Evolutionary conservation across 257 asterid species (phyloP), one percentile per base, ranked within the genome.

Genomic region (Fraxinus anomala): DNA sequence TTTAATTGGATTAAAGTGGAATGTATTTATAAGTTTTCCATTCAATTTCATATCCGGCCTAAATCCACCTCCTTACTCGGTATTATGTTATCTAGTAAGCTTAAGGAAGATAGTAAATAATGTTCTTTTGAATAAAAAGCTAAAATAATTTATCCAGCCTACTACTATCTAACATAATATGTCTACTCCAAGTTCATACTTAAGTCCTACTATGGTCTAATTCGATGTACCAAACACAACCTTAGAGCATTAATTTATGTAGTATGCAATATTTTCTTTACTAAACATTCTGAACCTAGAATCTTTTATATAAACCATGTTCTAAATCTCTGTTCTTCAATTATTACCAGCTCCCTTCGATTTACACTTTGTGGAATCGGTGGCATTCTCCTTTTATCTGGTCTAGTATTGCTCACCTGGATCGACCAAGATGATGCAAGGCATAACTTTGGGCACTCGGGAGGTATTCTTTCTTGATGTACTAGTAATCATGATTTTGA

Each of bases 371-470:
- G 94, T 74, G 99, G 93, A 72, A 47, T 89, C 77, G 99, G 99
- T 23, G 91, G 88, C 4, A 67, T 82, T 65, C 92, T 95, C 66
- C 89, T 95, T 76, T 72, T 93, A 73, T 80, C 88, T 67, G 94
- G 98, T 77, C 79, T 93, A 80, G 70, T 78, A 61, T 76, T 86
- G 71, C 97, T 95, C 68, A 91, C 92, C 66, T 88, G 86, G 84
- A 89, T 93, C 47, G 91, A 92, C 78, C 98, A 95, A 84, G 99
- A 95, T 69, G 97, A 91, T 73, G 97, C 95, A 17, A 90, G 99
- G 82, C 98, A 95, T 89, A 91, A 31, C 56, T 95, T 95, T 80
- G 99, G 99, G 77, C 92, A 93, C 84, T 76, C 94, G 0, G 98
- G 98, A 90, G 98, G 99, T 93, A 89, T 10, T 76, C 26, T 69